Conservation (phyloP, 306 rosid genomes). For the Canavalia gladiata region DNA sequence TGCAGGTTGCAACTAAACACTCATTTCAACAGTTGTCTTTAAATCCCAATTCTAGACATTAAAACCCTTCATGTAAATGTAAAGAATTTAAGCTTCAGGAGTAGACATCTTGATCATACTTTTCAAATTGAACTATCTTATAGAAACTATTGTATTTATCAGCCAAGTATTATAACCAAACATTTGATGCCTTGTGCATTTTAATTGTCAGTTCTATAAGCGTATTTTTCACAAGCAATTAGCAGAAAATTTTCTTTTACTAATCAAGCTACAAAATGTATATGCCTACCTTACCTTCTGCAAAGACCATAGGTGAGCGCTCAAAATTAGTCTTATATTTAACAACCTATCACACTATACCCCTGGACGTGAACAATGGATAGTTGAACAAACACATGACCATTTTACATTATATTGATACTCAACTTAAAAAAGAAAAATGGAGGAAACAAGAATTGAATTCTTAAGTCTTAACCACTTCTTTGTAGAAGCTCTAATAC, state of each 20-base stretch:
- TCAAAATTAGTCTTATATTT: slow-evolving; percentile 6
- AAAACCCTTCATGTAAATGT: not conserved
- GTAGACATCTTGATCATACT: not conserved
- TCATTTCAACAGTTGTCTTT: slow-evolving; percentile 14
- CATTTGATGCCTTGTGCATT: not conserved
- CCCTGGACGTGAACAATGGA: not conserved
- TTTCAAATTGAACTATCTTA: slow-evolving; percentile 28
- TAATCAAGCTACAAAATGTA: not conserved
- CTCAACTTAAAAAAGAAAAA: slow-evolving; percentile 28
- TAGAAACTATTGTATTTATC: not conserved
- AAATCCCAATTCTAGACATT: not conserved
- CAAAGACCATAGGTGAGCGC: slow-evolving; percentile 2
- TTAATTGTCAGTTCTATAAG: not conserved
- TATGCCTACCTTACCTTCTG: not conserved
- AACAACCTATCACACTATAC: not conserved
- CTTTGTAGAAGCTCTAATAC: slow-evolving; percentile 9
- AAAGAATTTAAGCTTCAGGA: slow-evolving; percentile 18
- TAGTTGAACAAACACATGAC: not conserved
- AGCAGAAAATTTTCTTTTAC: not conserved
- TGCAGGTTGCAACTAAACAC: slow-evolving; percentile 2
- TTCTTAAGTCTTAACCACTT: slow-evolving; percentile 3
- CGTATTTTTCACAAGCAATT: not conserved
- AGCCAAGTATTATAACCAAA: not conserved
- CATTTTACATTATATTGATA: slow-evolving; percentile 30
- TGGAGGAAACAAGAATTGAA: slow-evolving; percentile 1